phyloP scores from a whole-genome alignment of 345 rosid species.

The Gossypium rotundifolium region DNA sequence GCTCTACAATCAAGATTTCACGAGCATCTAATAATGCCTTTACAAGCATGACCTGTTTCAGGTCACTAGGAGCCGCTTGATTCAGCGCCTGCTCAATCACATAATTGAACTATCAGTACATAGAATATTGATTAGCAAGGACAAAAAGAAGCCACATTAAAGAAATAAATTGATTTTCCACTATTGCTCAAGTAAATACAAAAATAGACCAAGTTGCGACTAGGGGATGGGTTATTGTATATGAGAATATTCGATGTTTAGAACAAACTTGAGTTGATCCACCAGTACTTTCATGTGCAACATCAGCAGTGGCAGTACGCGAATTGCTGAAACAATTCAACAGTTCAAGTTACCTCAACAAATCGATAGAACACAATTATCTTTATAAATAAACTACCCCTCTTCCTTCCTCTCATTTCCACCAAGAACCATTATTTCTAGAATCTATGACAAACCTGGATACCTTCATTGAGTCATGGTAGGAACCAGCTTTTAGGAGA shows the following conservation, averaged over 20 bases:
- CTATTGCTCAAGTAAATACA: neutral
- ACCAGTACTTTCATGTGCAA: conserved; percentile 33
- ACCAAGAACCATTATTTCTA: conserved; percentile 2
- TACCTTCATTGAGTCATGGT: conserved; percentile 29
- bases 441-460: conserved; percentile 53
- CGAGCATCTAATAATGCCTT: conserved; percentile 70
- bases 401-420: neutral
- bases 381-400: neutral
- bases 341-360: conserved; percentile 13
- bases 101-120: conserved; percentile 23
- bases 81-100: conserved; percentile 44
- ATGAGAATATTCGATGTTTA: conserved; percentile 7
- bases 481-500: conserved; percentile 56
- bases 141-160: neutral
- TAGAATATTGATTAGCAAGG: neutral
- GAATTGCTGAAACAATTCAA: conserved; percentile 41
- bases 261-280: conserved; percentile 49
- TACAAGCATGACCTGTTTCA: conserved; percentile 41
- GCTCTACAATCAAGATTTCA: conserved; percentile 54
- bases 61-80: conserved; percentile 34
- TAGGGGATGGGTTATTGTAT: conserved; percentile 11
- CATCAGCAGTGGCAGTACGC: conserved; percentile 21
- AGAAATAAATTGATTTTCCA: neutral
- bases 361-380: neutral
- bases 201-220: neutral